These are phyloP conservation scores for Mycena rosella DNA, from an alignment of 768 basidiomycete genomes.

Conservation along the genomic window DNA sequence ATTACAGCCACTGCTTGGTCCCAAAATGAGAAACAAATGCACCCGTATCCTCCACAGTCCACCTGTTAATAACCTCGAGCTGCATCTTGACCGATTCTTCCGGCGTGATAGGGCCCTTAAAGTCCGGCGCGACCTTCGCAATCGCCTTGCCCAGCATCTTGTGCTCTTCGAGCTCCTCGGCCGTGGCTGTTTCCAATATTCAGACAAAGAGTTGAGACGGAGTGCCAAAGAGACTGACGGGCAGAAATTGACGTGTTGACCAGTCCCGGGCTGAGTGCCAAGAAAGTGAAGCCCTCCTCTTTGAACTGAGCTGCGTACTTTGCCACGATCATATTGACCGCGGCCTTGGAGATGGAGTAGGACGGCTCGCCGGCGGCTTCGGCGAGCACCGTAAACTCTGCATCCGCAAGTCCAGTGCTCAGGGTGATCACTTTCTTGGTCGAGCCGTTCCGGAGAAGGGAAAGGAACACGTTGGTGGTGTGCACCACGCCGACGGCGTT, in stretches of 20 bases:
- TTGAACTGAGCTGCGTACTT: conserved; percentile 50
- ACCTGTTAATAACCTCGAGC: conserved; percentile 20
- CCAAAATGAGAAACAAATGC: conserved; percentile 31
- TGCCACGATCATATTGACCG: conserved; percentile 50
- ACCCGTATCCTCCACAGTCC: conserved; percentile 18
- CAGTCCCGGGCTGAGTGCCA: conserved; percentile 53
- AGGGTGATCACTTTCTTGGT: conserved; percentile 53
- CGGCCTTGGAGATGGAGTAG: conserved; percentile 56
- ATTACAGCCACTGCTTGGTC: conserved; percentile 32
- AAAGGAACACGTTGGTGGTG: conserved; percentile 17
- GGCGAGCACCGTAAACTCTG: conserved; percentile 38
- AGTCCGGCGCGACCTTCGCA: conserved; percentile 12
- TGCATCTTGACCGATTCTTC: conserved; percentile 26
- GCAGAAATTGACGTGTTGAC: conserved; percentile 44
- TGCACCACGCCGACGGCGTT: conserved; percentile 4
- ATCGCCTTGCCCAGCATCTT: not conserved
- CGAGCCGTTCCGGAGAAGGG: conserved; percentile 30
- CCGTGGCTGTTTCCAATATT: too few species aligned
- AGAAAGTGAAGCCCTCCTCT: conserved; percentile 50
- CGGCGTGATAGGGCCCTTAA: conserved; percentile 28
- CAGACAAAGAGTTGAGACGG: too few species aligned
- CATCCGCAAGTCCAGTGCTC: conserved; percentile 45
- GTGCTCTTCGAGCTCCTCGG: not conserved
- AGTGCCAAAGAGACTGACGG: not conserved
- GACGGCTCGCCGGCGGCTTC: conserved; percentile 30